A percentile compares a stretch with the other conserved stretches of the same genome.
phyloP scores from a whole-genome alignment of 768 basidiomycete genomes.

The Terana coerulea region DNA sequence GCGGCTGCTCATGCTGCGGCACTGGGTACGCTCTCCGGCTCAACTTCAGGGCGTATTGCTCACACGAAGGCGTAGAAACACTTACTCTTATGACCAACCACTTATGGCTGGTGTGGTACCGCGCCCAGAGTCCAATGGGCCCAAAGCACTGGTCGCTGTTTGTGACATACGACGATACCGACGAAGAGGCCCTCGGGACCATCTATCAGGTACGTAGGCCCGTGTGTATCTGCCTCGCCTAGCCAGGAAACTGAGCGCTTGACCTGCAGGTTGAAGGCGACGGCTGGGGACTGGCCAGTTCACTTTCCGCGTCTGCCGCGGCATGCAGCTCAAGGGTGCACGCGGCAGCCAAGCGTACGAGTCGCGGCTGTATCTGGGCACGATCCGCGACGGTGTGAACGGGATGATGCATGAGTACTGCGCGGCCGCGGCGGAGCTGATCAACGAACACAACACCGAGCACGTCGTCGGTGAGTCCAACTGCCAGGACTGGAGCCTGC shows the following conservation, averaged over 20 bases:
- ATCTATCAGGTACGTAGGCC: constrained; percentile 14
- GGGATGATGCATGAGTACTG: constrained; percentile 19
- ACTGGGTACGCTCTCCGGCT: neutral
- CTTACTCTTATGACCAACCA: constrained; percentile 12
- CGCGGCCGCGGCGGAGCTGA: constrained; percentile 15
- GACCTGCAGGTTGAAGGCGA: constrained; percentile 13
- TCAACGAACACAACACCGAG: constrained; percentile 16
- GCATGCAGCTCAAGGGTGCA: constrained; percentile 17
- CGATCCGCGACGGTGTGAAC: constrained; percentile 14
- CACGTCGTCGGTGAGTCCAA: constrained; percentile 15
- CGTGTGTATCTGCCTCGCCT: too few relatives aligned
- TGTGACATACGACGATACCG: constrained; percentile 16
- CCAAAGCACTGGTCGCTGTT: constrained; percentile 18
- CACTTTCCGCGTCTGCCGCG: constrained; percentile 9
- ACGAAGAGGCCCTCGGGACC: constrained; percentile 16
- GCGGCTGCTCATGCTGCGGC: neutral
- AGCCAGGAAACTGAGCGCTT: neutral
- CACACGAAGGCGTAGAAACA: neutral
- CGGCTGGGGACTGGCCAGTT: constrained; percentile 18
- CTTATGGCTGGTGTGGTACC: constrained; percentile 18
- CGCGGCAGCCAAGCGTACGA: constrained; percentile 17
- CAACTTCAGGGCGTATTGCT: neutral
- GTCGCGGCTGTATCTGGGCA: constrained; percentile 13
- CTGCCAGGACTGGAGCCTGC: constrained; percentile 18
- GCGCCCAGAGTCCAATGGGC: constrained; percentile 11